Evolutionary conservation across 2,329 filamentous ascomycete genomes (phyloP).

Genomic region (Clathrospora elynae): DNA sequence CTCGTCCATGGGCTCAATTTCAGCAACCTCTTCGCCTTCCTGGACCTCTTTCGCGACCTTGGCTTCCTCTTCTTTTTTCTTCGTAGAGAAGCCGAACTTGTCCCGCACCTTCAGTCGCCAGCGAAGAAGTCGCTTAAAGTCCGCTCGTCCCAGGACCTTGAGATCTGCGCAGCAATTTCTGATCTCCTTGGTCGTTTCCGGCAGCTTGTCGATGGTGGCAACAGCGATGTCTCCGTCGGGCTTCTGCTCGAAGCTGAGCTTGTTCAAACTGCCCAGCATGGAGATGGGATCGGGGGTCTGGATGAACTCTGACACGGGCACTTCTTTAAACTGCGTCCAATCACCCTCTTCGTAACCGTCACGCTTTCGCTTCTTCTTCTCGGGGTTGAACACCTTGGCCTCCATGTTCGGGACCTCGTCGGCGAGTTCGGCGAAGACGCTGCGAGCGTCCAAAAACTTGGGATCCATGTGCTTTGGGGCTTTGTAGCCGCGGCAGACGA

Average conservation of each 20-base stretch:
- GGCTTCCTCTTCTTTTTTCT: conserved; percentile 64
- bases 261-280: conserved; percentile 85
- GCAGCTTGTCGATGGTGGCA: conserved; percentile 81
- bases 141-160: conserved; percentile 88
- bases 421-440: conserved; percentile 90
- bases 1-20: conserved; percentile 90
- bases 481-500: conserved; percentile 94
- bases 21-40: conserved; percentile 71
- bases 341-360: conserved; percentile 98
- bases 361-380: conserved; percentile 95
- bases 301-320: conserved; percentile 88
- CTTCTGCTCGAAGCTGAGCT: conserved; percentile 80
- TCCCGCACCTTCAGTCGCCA: conserved; percentile 91
- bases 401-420: conserved; percentile 91
- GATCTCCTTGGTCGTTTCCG: conserved; percentile 67
- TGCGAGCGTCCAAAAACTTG: conserved; percentile 84
- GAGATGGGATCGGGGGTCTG: conserved; percentile 91
- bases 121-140: conserved; percentile 86
- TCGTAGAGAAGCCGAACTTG: conserved; percentile 82
- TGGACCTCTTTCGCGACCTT: conserved; percentile 49
- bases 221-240: conserved; percentile 79
- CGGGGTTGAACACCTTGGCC: conserved; percentile 96
- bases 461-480: conserved; percentile 93
- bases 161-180: conserved; percentile 68
- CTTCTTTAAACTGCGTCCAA: conserved; percentile 88